Evolutionary conservation across 2,329 filamentous ascomycete genomes (phyloP), one percentile per base, ranked within the genome.

Genomic region (Penicillium janthinellum): DNA sequence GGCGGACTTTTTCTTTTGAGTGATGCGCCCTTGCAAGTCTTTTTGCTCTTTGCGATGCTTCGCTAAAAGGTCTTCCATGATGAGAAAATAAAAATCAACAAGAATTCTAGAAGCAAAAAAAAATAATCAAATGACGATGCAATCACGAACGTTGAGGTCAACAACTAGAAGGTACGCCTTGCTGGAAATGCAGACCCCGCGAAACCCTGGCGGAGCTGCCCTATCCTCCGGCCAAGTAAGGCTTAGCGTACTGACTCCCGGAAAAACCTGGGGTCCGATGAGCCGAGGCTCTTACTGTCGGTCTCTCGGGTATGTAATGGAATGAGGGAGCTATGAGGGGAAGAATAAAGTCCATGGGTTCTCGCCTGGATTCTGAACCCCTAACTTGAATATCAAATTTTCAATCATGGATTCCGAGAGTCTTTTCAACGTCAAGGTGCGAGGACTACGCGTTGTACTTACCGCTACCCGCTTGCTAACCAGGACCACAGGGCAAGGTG

Each of bases 1-100:
- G 15, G 95, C 93, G 67, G 90, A 89, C 82, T 97, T 98, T 83
- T 97, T 99, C 84, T 97, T 98, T 78, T 90, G 92, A 5, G 91
- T 97, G 71, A 96, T 88, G 60, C 89, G 88, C 53, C 87, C 85
- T 75, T 96, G 91, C 28, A 99, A 83, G 62, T 98, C 94, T 68
- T 88, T 89, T 75, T 90, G 88, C 78, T 99, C 94, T 77, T 91
- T 95, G 70, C 91, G 88, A 75, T 99, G 95, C 49, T 88, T 89
- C 39, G 87, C 81, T 69, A 91, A 88, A 57, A 95, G 79, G 63
- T 90, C 88, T 61, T 97, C 93, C 77, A 95, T 86, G n/a, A 10
- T 48, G 56, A 48, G 42, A 2, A 11, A 28, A 35, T 37, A 39
- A 11, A 22, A 44, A 41, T n/a, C 52, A 17, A 28, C 1, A 52